These are phyloP conservation scores for Monosporozyma aquatica DNA, from an alignment of 805 yeast genomes.

Conservation along the genomic window DNA sequence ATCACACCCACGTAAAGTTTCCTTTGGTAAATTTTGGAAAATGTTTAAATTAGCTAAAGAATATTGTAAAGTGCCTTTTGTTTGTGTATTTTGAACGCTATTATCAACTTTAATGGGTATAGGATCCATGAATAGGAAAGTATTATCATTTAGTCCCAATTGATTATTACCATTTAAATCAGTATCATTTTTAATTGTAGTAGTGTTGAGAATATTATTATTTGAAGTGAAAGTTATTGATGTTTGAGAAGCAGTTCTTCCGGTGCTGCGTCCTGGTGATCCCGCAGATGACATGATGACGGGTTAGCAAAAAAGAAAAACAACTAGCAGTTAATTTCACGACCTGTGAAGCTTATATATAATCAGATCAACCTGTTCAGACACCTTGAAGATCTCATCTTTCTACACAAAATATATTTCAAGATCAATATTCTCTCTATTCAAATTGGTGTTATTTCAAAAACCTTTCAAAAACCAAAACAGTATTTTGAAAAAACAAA, in stretches of 20 bases:
- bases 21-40: constrained; percentile 27
- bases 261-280: background rate
- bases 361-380: no score
- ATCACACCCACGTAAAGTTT: constrained; percentile 47
- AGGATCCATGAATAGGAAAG: constrained; percentile 20
- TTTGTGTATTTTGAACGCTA: constrained; percentile 1
- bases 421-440: no score
- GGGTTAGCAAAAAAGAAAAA: no score
- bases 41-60: constrained; percentile 26
- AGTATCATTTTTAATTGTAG: background rate
- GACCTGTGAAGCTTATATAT: no score
- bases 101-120: constrained; percentile 25
- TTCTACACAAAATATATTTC: no score
- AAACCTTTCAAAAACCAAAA: no score
- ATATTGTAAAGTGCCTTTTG: constrained; percentile 16
- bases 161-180: constrained; percentile 3
- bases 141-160: constrained; percentile 6
- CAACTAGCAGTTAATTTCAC: no score
- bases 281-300: background rate
- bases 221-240: background rate
- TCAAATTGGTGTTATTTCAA: no score
- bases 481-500: no score
- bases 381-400: no score
- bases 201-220: background rate
- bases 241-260: constrained; percentile 1